Conservation (phyloP, 768 basidiomycete genomes). For the Termitomyces sp. region DNA sequence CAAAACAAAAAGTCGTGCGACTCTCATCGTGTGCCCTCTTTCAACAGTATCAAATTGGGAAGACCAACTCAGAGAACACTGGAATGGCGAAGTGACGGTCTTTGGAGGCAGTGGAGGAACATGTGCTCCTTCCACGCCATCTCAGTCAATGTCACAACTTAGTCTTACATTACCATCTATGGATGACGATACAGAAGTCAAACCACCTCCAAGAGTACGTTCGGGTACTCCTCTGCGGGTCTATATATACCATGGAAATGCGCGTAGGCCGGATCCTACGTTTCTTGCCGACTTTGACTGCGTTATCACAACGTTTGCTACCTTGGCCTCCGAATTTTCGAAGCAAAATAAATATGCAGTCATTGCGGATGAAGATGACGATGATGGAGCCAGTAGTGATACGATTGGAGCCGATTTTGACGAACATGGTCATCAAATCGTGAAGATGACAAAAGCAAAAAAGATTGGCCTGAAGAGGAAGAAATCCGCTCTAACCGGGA, state of each 20-base stretch:
- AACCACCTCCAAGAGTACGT: conserved; percentile 30
- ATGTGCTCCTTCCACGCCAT: conserved; percentile 29
- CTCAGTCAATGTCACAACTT: conserved; percentile 30
- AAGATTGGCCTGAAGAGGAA: conserved; percentile 65
- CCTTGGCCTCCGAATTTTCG: conserved; percentile 90
- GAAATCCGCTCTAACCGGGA: conserved; percentile 35
- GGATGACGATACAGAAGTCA: conserved; percentile 25
- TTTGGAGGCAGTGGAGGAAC: conserved; percentile 66
- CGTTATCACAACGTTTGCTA: conserved; percentile 96
- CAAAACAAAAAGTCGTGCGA: conserved; percentile 81
- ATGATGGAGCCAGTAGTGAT: conserved; percentile 62
- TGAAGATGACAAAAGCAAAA: conserved; percentile 60
- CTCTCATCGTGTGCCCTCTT: conserved; percentile 93
- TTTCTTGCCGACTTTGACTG: conserved; percentile 93
- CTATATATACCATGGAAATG: conserved; percentile 94
- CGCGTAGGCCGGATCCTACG: conserved; percentile 77
- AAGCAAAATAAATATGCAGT: conserved; percentile 74
- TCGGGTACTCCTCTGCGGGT: conserved; percentile 63
- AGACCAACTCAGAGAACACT: conserved; percentile 96
- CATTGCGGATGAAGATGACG: conserved; percentile 68
- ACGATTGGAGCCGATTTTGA: conserved; percentile 61
- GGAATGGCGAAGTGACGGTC: conserved; percentile 83
- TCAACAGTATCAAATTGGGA: conserved; percentile 99
- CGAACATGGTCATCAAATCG: conserved; percentile 57
- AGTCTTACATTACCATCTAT: conserved; percentile 26